Evolutionary conservation across 1,139 yeast genomes (phyloP).

Genomic region (Hansenula sp.): DNA sequence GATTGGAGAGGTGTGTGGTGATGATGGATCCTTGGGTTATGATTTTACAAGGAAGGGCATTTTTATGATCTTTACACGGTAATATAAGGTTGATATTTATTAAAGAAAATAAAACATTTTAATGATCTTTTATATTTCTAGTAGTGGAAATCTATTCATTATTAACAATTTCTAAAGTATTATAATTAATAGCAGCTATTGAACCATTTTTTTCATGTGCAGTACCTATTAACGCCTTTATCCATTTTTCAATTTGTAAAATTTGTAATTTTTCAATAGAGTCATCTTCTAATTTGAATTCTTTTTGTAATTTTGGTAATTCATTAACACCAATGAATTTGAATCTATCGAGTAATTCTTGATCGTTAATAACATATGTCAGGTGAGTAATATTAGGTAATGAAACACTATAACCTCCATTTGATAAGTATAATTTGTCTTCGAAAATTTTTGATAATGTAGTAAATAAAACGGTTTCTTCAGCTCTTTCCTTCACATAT

Average conservation of each 20-base stretch:
- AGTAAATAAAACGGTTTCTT: constrained; percentile 42
- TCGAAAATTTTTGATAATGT: constrained; percentile 35
- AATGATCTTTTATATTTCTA: constrained; percentile 3
- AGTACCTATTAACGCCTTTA: constrained; percentile 33
- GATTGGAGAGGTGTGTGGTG: no score
- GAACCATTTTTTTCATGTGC: constrained; percentile 31
- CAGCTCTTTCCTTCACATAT: constrained; percentile 35
- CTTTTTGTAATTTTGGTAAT: constrained; percentile 21
- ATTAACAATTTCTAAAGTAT: constrained; percentile 25
- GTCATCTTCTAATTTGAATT: constrained; percentile 25
- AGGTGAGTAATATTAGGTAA: constrained; percentile 25
- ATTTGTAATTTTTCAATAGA: constrained; percentile 21
- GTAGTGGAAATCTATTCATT: constrained; percentile 4
- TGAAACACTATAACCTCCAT: constrained; percentile 21
- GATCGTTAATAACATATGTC: constrained; percentile 14
- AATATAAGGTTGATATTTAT: constrained; percentile 4
- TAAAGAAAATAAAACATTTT: constrained; percentile 5
- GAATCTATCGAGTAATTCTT: constrained; percentile 19
- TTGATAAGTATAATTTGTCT: constrained; percentile 26
- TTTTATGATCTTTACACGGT: no score
- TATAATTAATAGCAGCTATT: constrained; percentile 31
- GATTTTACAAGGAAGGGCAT: background rate
- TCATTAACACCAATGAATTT: constrained; percentile 20
- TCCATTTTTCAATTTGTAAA: constrained; percentile 28
- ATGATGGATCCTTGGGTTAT: no score